Evolutionary conservation across 2,329 filamentous ascomycete genomes (phyloP).

Genomic region (Colletotrichum spinosum): DNA sequence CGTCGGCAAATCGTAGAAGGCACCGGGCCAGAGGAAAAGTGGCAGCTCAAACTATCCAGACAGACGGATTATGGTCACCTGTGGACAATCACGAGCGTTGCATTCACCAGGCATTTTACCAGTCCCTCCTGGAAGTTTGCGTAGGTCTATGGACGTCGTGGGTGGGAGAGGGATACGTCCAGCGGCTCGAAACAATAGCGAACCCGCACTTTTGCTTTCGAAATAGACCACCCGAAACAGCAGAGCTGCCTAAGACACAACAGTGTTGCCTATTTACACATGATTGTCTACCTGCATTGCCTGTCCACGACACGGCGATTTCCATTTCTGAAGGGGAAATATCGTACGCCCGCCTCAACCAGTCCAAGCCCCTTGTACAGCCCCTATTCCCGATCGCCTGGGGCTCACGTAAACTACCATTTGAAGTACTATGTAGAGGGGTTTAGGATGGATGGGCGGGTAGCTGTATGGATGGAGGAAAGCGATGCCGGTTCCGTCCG

Average conservation of each 20-base stretch:
- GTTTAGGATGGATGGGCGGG: constrained; percentile 3
- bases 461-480: constrained; percentile 9
- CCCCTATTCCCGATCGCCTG: background rate
- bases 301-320: constrained; percentile 9
- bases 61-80: constrained; percentile 20
- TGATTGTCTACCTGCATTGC: constrained; percentile 7
- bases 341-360: constrained; percentile 2
- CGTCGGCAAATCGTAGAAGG: constrained; percentile 10
- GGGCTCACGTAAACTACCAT: background rate
- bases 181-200: constrained; percentile 4
- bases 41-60: constrained; percentile 6
- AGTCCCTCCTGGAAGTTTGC: background rate
- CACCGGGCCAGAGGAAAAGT: constrained; percentile 3
- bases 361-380: constrained; percentile 8
- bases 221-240: constrained; percentile 17
- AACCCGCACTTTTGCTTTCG: constrained; percentile 15
- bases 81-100: constrained; percentile 23
- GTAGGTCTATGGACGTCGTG: background rate
- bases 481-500: constrained; percentile 23
- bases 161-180: constrained; percentile 11
- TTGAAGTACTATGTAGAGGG: background rate
- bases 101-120: constrained; percentile 12
- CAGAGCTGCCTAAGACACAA: background rate
- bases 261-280: background rate
- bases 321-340: constrained; percentile 8